Evolutionary conservation across 345 rosid species (phyloP).

Genomic region (Stellera chamaejasme): DNA sequence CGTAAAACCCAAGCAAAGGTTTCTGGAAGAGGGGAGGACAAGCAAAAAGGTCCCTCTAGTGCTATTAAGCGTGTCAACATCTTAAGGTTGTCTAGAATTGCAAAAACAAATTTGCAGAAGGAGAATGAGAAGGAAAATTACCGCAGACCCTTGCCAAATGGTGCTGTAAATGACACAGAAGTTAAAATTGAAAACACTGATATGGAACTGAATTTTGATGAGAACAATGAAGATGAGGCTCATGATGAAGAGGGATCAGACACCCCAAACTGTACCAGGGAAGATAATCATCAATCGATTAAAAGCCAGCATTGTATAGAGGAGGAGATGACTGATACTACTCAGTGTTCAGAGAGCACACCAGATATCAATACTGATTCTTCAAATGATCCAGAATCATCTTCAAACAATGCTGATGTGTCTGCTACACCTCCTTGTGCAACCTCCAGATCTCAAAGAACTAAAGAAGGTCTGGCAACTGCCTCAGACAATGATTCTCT

Average conservation of each 20-base stretch:
- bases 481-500: conserved; percentile 46
- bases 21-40: conserved; percentile 56
- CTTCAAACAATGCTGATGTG: conserved; percentile 44
- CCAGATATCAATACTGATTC: conserved; percentile 29
- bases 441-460: conserved; percentile 52
- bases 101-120: conserved; percentile 76
- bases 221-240: conserved; percentile 67
- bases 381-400: conserved; percentile 50
- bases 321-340: conserved; percentile 34
- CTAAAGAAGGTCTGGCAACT: conserved; percentile 42
- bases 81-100: conserved; percentile 89
- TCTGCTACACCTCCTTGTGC: conserved; percentile 54
- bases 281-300: conserved; percentile 23
- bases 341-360: conserved; percentile 26
- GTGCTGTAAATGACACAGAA: conserved; percentile 72
- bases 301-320: conserved; percentile 27
- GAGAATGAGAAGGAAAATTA: conserved; percentile 99
- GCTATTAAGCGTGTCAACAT: conserved; percentile 68
- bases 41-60: conserved; percentile 50
- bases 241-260: conserved; percentile 75
- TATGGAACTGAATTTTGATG: conserved; percentile 98
- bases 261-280: conserved; percentile 27
- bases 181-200: conserved; percentile 90
- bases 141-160: conserved; percentile 66
- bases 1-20: conserved; percentile 51